A percentile compares a stretch with the other conserved stretches of the same genome.
Evolutionary conservation across 1,284 basidiomycete genomes (phyloP).

Genomic region (Ceratobasidium sp.): DNA sequence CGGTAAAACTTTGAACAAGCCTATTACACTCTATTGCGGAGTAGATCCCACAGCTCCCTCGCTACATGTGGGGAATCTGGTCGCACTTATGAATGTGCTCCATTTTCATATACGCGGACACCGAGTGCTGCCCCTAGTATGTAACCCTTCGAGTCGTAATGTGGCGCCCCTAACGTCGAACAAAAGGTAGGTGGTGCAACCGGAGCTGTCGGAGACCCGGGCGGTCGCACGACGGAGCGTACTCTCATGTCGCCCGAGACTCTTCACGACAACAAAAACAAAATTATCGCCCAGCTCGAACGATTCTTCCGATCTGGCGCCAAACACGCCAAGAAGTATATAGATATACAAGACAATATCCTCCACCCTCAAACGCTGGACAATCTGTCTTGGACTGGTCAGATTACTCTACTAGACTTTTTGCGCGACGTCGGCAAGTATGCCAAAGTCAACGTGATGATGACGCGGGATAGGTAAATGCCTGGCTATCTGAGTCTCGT

Average conservation of each 20-base stretch:
- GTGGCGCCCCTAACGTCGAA: not conserved
- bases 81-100: constrained; percentile 85
- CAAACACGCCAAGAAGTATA: constrained; percentile 60
- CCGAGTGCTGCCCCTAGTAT: constrained; percentile 78
- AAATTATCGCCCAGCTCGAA: constrained; percentile 71
- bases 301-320: constrained; percentile 75
- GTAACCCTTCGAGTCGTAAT: constrained; percentile 47
- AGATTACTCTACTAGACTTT: constrained; percentile 83
- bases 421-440: constrained; percentile 81
- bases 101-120: constrained; percentile 90
- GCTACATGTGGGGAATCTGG: constrained; percentile 92
- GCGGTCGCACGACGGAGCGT: constrained; percentile 86
- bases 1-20: constrained; percentile 42
- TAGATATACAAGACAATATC: constrained; percentile 40
- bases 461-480: constrained; percentile 84
- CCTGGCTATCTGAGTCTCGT: not conserved
- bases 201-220: constrained; percentile 96
- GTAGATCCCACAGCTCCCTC: constrained; percentile 91
- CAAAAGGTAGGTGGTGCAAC: constrained; percentile 94
- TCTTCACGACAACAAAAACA: constrained; percentile 71
- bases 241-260: constrained; percentile 66
- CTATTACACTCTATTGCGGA: constrained; percentile 79
- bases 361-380: constrained; percentile 64
- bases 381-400: constrained; percentile 85
- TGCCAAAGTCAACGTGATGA: constrained; percentile 88